Conservation (phyloP, 129 eudicot genomes). For the Centaurea solstitialis region DNA sequence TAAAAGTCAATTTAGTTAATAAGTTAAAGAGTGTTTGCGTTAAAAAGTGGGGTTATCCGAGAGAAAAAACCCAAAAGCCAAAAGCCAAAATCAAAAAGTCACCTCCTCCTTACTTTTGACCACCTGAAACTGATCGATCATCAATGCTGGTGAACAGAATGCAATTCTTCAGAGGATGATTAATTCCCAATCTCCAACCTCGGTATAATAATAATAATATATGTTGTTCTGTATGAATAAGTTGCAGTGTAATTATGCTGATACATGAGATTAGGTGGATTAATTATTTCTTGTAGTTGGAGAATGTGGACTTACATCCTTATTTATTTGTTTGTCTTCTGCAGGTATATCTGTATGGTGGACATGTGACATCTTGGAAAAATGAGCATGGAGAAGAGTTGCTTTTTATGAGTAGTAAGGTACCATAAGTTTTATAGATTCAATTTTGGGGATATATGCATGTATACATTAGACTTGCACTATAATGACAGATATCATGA, state of each 20-base stretch:
- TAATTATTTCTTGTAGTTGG: neutral
- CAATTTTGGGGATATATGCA: neutral
- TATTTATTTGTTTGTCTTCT: conserved; percentile 9
- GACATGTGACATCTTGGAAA: conserved; percentile 93
- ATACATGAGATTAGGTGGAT: neutral
- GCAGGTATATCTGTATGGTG: conserved; percentile 88
- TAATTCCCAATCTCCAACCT: neutral
- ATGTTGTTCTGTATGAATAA: neutral
- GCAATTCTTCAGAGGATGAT: neutral
- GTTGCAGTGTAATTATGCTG: neutral
- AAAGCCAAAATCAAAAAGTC: too few relatives aligned
- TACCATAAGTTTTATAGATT: conserved; percentile 23
- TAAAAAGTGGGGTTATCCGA: too few relatives aligned
- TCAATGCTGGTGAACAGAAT: neutral
- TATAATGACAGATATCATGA: neutral
- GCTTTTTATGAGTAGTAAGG: conserved; percentile 88
- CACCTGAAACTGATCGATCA: neutral
- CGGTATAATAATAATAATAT: neutral
- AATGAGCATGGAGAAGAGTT: conserved; percentile 79
- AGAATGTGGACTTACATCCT: neutral
- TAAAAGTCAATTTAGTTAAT: too few relatives aligned
- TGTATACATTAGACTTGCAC: neutral
- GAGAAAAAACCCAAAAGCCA: too few relatives aligned
- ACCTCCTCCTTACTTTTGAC: too few relatives aligned
- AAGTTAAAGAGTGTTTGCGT: too few relatives aligned